Conservation (phyloP, 1,284 basidiomycete species). For the Cutaneotrichosporon spelunceum region DNA sequence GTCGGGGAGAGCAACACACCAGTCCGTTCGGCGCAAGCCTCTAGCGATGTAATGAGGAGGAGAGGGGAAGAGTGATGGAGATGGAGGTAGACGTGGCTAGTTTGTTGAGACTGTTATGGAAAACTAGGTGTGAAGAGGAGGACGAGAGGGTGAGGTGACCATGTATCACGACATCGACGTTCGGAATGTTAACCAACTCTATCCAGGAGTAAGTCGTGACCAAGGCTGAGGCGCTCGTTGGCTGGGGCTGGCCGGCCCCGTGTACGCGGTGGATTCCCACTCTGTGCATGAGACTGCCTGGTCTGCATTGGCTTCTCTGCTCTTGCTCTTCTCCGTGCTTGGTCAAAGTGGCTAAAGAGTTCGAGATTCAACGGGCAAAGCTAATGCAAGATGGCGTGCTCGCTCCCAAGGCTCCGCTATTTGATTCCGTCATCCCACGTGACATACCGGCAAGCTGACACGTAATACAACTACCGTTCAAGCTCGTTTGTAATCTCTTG, state of each 20-base stretch:
- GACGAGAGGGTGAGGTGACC: neutral
- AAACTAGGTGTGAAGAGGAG: neutral
- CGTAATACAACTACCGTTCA: neutral
- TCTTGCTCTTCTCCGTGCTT: too few species aligned
- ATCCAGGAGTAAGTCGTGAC: neutral
- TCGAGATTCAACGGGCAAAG: neutral
- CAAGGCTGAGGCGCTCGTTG: neutral
- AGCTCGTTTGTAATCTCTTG: neutral
- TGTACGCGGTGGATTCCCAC: too few species aligned
- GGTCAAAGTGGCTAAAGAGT: neutral
- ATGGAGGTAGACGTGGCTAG: neutral
- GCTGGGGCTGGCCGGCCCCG: too few species aligned
- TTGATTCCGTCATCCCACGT: neutral
- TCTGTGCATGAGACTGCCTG: too few species aligned
- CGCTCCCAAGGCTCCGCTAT: neutral
- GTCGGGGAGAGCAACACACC: neutral
- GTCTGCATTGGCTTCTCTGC: too few species aligned
- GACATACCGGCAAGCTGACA: too few species aligned
- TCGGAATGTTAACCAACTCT: slow-evolving; percentile 3
- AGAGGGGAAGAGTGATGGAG: neutral
- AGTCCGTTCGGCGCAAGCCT: slow-evolving; percentile 7
- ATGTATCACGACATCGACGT: slow-evolving; percentile 10
- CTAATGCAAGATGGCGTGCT: slow-evolving; percentile 8
- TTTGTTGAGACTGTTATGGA: neutral
- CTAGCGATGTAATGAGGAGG: neutral